Conservation (phyloP, 257 asterid species). For the Rehmannia glutinosa region DNA sequence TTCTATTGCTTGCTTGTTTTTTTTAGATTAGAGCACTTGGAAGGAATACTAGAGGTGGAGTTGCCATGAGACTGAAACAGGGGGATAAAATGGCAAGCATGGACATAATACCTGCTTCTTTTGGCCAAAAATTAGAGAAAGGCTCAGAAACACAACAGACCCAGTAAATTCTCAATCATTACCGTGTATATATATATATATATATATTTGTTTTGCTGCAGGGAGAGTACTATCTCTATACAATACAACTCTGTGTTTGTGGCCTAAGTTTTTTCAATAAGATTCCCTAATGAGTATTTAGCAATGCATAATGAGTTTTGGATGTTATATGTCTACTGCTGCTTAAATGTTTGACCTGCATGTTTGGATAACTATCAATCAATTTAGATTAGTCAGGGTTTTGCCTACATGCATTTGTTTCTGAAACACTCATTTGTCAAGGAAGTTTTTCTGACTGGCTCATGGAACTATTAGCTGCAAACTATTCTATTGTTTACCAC, state of each 20-base stretch:
- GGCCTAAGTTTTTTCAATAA: background rate
- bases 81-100: slow-evolving; percentile 93
- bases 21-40: slow-evolving; percentile 84
- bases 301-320: background rate
- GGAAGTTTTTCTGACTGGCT: background rate
- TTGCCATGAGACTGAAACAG: slow-evolving; percentile 86
- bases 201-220: background rate
- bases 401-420: background rate
- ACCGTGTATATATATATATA: background rate
- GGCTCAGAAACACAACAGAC: slow-evolving; percentile 31
- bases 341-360: slow-evolving; percentile 14
- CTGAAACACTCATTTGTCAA: background rate
- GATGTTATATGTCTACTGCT: background rate
- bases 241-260: background rate
- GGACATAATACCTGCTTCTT: slow-evolving; percentile 83
- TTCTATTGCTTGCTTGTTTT: slow-evolving; percentile 21
- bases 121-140: slow-evolving; percentile 46
- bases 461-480: background rate
- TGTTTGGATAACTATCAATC: slow-evolving; percentile 3
- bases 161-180: slow-evolving; percentile 32
- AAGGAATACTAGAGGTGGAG: slow-evolving; percentile 86
- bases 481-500: slow-evolving; percentile 1
- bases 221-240: background rate
- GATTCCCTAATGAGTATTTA: too few relatives aligned
- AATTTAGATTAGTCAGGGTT: background rate